Evolutionary conservation across 768 basidiomycete species (phyloP).

Genomic region (Lactifluus volemus): DNA sequence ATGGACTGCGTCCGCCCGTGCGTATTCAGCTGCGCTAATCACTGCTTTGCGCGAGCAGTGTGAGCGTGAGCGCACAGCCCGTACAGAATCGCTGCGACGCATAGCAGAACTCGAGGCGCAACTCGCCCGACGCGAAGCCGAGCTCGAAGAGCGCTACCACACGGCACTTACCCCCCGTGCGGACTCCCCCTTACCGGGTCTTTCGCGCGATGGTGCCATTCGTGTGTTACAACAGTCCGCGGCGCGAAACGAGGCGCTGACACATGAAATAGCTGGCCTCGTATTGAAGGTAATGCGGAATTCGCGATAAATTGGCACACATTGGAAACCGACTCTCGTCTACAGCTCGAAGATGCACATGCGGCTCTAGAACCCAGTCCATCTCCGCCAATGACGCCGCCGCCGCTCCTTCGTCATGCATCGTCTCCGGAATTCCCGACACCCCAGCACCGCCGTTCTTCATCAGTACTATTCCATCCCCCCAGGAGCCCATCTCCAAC

Average conservation of each 20-base stretch:
- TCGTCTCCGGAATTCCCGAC: background rate
- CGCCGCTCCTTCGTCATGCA: background rate
- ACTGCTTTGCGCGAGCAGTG: conserved; percentile 34
- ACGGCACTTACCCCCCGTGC: background rate
- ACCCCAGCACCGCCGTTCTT: background rate
- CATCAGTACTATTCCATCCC: background rate
- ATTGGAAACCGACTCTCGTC: background rate
- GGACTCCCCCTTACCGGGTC: background rate
- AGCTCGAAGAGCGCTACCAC: conserved; percentile 32
- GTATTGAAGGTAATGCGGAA: conserved; percentile 6
- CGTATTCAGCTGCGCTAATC: conserved; percentile 40
- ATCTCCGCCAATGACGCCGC: background rate
- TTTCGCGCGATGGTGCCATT: conserved; percentile 19
- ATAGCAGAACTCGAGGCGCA: conserved; percentile 42
- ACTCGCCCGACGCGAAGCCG: conserved; percentile 48
- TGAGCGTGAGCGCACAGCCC: conserved; percentile 35
- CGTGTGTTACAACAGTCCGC: conserved; percentile 15
- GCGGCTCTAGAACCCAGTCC: background rate
- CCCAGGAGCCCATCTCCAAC: background rate
- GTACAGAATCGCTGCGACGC: conserved; percentile 32
- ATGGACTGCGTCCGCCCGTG: conserved; percentile 21
- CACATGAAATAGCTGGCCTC: conserved; percentile 9
- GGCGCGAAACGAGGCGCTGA: conserved; percentile 13
- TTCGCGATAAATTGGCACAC: background rate
- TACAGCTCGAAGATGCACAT: conserved; percentile 11